Conservation (phyloP, 2,329 filamentous ascomycete species). For the Aaosphaeria pasadenensis region DNA sequence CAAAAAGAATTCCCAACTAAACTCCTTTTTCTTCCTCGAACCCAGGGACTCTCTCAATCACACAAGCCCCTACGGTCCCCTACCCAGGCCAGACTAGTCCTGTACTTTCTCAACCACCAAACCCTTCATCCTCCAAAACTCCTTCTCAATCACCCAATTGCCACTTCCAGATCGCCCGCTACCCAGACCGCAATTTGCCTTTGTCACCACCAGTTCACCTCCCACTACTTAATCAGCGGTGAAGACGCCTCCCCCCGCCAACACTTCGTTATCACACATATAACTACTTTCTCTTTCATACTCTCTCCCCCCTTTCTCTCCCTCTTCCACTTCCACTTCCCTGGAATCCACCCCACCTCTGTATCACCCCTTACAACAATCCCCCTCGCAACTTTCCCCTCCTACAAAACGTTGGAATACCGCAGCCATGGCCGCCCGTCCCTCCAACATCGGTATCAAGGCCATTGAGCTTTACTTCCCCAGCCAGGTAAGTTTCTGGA, state of each 20-base stretch:
- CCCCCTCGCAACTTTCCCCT: slow-evolving; percentile 5
- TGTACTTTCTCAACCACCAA: too few species aligned
- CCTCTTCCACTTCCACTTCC: not conserved
- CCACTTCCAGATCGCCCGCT: slow-evolving; percentile 29
- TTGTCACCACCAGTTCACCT: slow-evolving; percentile 16
- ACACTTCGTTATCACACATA: slow-evolving; percentile 4
- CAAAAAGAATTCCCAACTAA: slow-evolving; percentile 11
- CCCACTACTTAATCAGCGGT: slow-evolving; percentile 35
- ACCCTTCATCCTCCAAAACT: slow-evolving; percentile 6
- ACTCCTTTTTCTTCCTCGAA: slow-evolving; percentile 9
- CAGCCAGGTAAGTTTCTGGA: slow-evolving; percentile 43
- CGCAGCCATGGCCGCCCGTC: slow-evolving; percentile 43
- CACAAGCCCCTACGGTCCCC: too few species aligned
- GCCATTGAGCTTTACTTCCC: slow-evolving; percentile 56
- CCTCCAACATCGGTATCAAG: slow-evolving; percentile 53
- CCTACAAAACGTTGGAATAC: slow-evolving; percentile 5
- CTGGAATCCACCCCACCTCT: not conserved
- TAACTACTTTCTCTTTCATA: too few species aligned
- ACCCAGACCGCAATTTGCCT: slow-evolving; percentile 34
- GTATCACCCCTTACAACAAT: not conserved
- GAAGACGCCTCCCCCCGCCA: slow-evolving; percentile 20
- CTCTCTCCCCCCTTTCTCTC: slow-evolving; percentile 11
- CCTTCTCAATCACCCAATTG: slow-evolving; percentile 20
- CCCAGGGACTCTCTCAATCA: too few species aligned
- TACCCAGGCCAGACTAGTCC: too few species aligned